Evolutionary conservation across 1,284 basidiomycete genomes (phyloP).

Genomic region (Phellopilus nigrolimitatus): DNA sequence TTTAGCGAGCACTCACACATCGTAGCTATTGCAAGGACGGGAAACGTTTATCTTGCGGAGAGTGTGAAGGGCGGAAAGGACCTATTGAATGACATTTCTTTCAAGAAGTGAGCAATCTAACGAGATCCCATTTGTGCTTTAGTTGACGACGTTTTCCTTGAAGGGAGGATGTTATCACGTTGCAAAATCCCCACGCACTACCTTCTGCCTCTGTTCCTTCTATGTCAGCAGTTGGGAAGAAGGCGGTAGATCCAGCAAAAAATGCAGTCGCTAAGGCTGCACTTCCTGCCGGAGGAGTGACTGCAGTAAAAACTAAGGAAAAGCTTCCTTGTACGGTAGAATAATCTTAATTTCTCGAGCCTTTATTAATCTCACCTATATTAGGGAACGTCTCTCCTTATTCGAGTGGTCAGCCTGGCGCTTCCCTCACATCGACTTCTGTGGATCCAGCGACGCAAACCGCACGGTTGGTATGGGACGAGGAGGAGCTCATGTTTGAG

Average conservation of each 20-base stretch:
- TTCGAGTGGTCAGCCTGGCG: conserved; percentile 86
- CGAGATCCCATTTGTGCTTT: neutral
- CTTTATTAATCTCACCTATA: conserved; percentile 9
- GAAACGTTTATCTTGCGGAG: conserved; percentile 88
- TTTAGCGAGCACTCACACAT: conserved; percentile 91
- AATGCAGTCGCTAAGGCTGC: conserved; percentile 36
- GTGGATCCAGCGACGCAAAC: conserved; percentile 75
- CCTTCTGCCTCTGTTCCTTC: conserved; percentile 48
- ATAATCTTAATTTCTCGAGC: neutral
- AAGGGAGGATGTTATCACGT: conserved; percentile 86
- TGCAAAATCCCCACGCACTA: conserved; percentile 83
- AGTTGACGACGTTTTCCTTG: conserved; percentile 5
- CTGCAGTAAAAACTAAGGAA: conserved; percentile 49
- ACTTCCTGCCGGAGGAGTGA: conserved; percentile 27
- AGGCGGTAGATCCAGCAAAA: conserved; percentile 28
- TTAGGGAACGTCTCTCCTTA: conserved; percentile 89
- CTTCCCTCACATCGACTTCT: conserved; percentile 90
- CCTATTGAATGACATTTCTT: conserved; percentile 79
- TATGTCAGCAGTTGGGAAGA: conserved; percentile 28
- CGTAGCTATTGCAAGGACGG: conserved; percentile 84
- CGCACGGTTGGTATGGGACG: conserved; percentile 86
- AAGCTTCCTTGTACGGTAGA: conserved; percentile 56
- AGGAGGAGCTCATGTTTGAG: conserved; percentile 94
- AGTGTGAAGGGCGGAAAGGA: conserved; percentile 88
- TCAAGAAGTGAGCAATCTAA: conserved; percentile 61